A percentile compares a stretch with the other conserved stretches of the same genome.
phyloP scores from a whole-genome alignment of 2,329 filamentous ascomycete species.

The Penicillium corylophilum region DNA sequence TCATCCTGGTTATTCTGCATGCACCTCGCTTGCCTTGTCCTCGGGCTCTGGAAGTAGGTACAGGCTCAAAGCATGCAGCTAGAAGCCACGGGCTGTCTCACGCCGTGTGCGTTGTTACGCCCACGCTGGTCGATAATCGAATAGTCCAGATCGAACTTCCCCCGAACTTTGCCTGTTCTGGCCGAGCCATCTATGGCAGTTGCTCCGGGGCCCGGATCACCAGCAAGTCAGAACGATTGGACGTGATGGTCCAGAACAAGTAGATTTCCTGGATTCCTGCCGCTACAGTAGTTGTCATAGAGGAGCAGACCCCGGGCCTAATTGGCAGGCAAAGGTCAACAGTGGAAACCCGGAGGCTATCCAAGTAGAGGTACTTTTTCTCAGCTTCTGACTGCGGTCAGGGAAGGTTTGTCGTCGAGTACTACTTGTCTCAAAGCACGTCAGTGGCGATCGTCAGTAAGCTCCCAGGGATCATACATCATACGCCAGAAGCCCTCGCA shows the following conservation, averaged over 20 bases:
- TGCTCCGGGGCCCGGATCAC: not conserved
- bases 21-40: constrained; percentile 1
- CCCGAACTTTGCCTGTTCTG: not conserved
- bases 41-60: constrained; percentile 15
- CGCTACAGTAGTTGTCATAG: not conserved
- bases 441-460: constrained; percentile 2
- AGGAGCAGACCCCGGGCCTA: constrained; percentile 15
- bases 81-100: constrained; percentile 6
- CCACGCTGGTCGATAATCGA: constrained; percentile 12
- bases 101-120: constrained; percentile 9
- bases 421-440: constrained; percentile 11
- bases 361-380: not conserved
- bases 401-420: constrained; percentile 9
- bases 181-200: not conserved
- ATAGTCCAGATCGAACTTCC: constrained; percentile 4
- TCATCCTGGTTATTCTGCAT: constrained; percentile 14
- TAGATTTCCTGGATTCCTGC: not conserved
- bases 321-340: constrained; percentile 6
- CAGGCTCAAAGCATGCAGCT: constrained; percentile 10
- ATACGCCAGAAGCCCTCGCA: constrained; percentile 15
- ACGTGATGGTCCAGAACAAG: not conserved
- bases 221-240: constrained; percentile 4
- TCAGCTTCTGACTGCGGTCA: constrained; percentile 17
- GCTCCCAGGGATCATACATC: constrained; percentile 6
- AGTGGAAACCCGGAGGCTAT: not conserved